phyloP scores from a whole-genome alignment of 2,329 filamentous ascomycete species.

The Geoglossum cookeanum region DNA sequence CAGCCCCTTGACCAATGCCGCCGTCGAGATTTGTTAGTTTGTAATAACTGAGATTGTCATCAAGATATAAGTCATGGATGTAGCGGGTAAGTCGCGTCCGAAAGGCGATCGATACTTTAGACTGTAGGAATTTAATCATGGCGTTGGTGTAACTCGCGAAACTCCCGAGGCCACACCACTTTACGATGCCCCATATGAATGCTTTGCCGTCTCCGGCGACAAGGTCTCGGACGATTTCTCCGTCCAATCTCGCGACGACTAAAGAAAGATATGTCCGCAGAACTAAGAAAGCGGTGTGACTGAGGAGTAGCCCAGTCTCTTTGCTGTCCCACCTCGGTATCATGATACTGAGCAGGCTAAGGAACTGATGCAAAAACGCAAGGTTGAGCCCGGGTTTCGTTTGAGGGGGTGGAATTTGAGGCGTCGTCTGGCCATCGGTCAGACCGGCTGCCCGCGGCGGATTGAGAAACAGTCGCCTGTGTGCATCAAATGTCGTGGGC shows the following conservation, averaged over 20 bases:
- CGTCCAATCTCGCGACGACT: slow-evolving; percentile 79
- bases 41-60: slow-evolving; percentile 90
- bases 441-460: slow-evolving; percentile 69
- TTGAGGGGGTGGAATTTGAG: slow-evolving; percentile 62
- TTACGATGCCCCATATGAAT: slow-evolving; percentile 74
- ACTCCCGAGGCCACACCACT: slow-evolving; percentile 89
- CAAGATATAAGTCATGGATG: slow-evolving; percentile 92
- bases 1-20: slow-evolving; percentile 74
- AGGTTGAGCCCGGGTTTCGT: slow-evolving; percentile 90
- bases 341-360: slow-evolving; percentile 94
- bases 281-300: slow-evolving; percentile 78
- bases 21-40: slow-evolving; percentile 86
- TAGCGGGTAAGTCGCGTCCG: slow-evolving; percentile 85
- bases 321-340: slow-evolving; percentile 91
- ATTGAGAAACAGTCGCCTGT: slow-evolving; percentile 80
- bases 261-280: slow-evolving; percentile 85
- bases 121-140: slow-evolving; percentile 97
- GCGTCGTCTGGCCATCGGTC: slow-evolving; percentile 39
- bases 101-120: slow-evolving; percentile 96
- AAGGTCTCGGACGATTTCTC: slow-evolving; percentile 86
- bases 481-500: slow-evolving; percentile 85
- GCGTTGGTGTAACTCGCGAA: slow-evolving; percentile 95
- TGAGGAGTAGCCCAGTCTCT: slow-evolving; percentile 75
- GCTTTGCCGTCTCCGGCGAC: slow-evolving; percentile 84
- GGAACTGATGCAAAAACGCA: slow-evolving; percentile 89